phyloP scores from a whole-genome alignment of 495 filamentous ascomycete species.

The Xylaria flabelliformis region DNA sequence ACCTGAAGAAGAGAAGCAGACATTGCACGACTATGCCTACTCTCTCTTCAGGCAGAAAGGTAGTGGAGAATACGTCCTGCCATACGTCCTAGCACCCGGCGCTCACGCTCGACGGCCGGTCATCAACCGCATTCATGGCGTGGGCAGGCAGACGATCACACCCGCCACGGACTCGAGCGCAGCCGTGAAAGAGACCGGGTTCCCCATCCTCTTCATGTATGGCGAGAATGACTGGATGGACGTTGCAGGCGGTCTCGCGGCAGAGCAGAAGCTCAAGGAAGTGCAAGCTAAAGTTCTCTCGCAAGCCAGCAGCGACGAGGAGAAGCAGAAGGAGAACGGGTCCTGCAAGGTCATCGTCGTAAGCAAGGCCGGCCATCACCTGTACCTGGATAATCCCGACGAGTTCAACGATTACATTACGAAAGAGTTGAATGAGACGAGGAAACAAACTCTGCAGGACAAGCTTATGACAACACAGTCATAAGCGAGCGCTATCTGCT shows the following conservation, averaged over 20 bases:
- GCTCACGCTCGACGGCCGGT: constrained; percentile 90
- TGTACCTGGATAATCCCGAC: constrained; percentile 89
- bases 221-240: constrained; percentile 99
- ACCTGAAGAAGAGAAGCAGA: constrained; percentile 78
- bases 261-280: constrained; percentile 79
- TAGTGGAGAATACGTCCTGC: constrained; percentile 92
- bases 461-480: background rate
- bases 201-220: constrained; percentile 91
- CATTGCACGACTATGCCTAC: constrained; percentile 90
- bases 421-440: constrained; percentile 78
- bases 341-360: constrained; percentile 86
- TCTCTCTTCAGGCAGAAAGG: constrained; percentile 91
- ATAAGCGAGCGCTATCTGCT: constrained; percentile 5
- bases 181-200: constrained; percentile 67
- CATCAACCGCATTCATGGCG: constrained; percentile 83
- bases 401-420: constrained; percentile 83
- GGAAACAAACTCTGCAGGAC: constrained; percentile 29
- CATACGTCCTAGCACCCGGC: constrained; percentile 91
- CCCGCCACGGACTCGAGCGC: constrained; percentile 45
- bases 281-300: constrained; percentile 63
- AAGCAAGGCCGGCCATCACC: constrained; percentile 83
- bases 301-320: constrained; percentile 68
- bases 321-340: constrained; percentile 75
- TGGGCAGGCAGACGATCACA: constrained; percentile 69
- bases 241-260: constrained; percentile 79